Percentiles rank a stretch among this genome's conserved stretches.
Evolutionary conservation across 306 rosid genomes (phyloP).

Genomic region (Quercus suber): DNA sequence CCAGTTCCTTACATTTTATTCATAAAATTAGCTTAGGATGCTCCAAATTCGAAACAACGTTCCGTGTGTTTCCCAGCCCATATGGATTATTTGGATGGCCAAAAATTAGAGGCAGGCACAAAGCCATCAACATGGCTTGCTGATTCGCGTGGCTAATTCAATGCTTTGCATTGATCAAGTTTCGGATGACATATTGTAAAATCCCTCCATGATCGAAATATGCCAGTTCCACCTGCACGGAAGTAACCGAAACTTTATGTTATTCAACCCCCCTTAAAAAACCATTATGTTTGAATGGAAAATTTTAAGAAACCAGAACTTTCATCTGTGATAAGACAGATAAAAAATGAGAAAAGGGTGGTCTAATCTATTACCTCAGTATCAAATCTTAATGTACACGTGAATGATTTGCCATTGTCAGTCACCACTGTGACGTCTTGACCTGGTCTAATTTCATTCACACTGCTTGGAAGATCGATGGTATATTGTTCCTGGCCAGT

Average conservation of each 20-base stretch:
- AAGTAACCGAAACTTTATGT: not conserved
- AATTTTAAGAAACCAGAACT: slow-evolving; percentile 10
- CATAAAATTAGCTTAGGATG: slow-evolving; percentile 8
- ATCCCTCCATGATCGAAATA: slow-evolving; percentile 92
- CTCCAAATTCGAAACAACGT: slow-evolving; percentile 25
- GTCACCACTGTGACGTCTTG: slow-evolving; percentile 74
- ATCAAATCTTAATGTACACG: slow-evolving; percentile 70
- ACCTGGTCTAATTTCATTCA: slow-evolving; percentile 78
- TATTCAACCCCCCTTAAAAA: not conserved
- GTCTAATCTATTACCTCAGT: slow-evolving; percentile 61
- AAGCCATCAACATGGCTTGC: slow-evolving; percentile 15
- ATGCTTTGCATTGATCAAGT: slow-evolving; percentile 59
- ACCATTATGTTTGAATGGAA: not conserved
- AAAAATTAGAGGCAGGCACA: slow-evolving; percentile 7
- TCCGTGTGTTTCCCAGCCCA: slow-evolving; percentile 8
- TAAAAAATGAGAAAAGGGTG: not conserved
- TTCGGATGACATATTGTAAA: slow-evolving; percentile 80
- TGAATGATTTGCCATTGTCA: slow-evolving; percentile 65
- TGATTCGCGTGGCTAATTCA: slow-evolving; percentile 22
- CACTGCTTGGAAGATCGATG: slow-evolving; percentile 76
- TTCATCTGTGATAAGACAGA: not conserved
- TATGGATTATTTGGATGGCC: slow-evolving; percentile 30
- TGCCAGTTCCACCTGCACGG: slow-evolving; percentile 80
- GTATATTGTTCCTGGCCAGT: slow-evolving; percentile 78
- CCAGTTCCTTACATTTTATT: slow-evolving; percentile 41